Base-by-base conservation (phyloP, 176 grass and related monocot genomes). In the Elymus sibiricus region DNA sequence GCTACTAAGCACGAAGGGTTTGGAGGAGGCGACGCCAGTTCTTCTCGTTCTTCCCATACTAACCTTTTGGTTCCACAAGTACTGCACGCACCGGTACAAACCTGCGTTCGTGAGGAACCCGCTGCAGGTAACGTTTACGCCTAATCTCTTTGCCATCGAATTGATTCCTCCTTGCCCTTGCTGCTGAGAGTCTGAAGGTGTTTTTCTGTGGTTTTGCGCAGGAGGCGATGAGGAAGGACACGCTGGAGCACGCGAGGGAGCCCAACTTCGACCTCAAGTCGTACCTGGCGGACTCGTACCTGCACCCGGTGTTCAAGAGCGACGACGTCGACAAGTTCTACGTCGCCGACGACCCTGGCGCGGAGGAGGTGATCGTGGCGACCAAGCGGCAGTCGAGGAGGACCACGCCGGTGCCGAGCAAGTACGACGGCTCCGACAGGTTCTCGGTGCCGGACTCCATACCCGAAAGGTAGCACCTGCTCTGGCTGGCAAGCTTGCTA, bases 161-260 rank as follows among this genome's bases (percentile, higher is more conserved):
- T 9, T 39, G 76, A 7, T 8, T 76, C 3, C 51, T 26, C 39
- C 46, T 5, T 19, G 49, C 7, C 49, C 49, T 2, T 14, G 5
- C 2, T 8, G 40, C 24, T 31, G 38, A 4, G 7, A 17, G 56
- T 0, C 55, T 60, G 34, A 38, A 14, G 13, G 4, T 26, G 38
- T 0, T 5, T 4, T 49, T 43, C 3, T 59, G 84, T 59, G 84
- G 37, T 21, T 9, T 4, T 76, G 34, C 4, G 27, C 86, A 99
- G 97, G 97, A 99, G 88, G 97, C 97, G 26, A 99, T 96, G 97
- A 92, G 85, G 92, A 98, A 96, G 69, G 97, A 99, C 75, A 99
- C 92, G 8, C 70, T 99, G 14, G 97, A 99, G 77, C 90, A 61
- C 5, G 94, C 97, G 6, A 93, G 90, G 85, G 97, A 99, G 78